These are phyloP conservation scores for Posidonia oceanica DNA, from an alignment of 116 monocot genomes.

Conservation along the genomic window DNA sequence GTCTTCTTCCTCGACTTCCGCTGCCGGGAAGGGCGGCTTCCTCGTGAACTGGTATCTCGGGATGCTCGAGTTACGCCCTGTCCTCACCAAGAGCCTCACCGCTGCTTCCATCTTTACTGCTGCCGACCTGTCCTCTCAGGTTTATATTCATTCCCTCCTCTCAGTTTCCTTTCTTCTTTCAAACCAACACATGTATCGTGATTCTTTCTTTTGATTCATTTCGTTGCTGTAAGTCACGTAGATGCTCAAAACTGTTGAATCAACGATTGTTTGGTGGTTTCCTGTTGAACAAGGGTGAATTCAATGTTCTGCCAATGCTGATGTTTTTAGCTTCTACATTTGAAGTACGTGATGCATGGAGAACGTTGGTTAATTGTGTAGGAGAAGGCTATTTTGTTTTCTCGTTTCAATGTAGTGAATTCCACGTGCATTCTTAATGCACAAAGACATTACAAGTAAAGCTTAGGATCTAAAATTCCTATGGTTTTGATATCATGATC, in stretches of 20 bases:
- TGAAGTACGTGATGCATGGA: neutral
- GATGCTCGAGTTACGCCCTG: slow-evolving; percentile 62
- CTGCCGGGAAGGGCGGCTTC: slow-evolving; percentile 18
- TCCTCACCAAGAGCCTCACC: slow-evolving; percentile 81
- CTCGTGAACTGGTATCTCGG: slow-evolving; percentile 73
- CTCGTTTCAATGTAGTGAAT: neutral
- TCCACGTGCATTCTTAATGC: too few relatives aligned
- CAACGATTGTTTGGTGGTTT: neutral
- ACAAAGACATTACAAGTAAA: too few relatives aligned
- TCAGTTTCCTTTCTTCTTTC: neutral
- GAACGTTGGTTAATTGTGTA: neutral
- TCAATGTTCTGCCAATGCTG: neutral
- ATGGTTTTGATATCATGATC: too few relatives aligned
- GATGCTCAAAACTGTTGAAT: neutral
- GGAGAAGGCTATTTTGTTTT: neutral
- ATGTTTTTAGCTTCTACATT: neutral
- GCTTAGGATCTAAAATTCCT: too few relatives aligned
- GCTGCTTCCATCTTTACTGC: slow-evolving; percentile 57
- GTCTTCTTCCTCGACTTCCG: neutral
- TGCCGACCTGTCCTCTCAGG: slow-evolving; percentile 76
- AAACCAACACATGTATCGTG: neutral
- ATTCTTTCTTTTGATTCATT: neutral
- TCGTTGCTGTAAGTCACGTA: neutral
- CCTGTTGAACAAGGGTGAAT: neutral
- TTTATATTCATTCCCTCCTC: slow-evolving; percentile 1